Evolutionary conservation across 2,329 filamentous ascomycete species (phyloP), one percentile per base, ranked within the genome.

Genomic region (Colletotrichum lini): DNA sequence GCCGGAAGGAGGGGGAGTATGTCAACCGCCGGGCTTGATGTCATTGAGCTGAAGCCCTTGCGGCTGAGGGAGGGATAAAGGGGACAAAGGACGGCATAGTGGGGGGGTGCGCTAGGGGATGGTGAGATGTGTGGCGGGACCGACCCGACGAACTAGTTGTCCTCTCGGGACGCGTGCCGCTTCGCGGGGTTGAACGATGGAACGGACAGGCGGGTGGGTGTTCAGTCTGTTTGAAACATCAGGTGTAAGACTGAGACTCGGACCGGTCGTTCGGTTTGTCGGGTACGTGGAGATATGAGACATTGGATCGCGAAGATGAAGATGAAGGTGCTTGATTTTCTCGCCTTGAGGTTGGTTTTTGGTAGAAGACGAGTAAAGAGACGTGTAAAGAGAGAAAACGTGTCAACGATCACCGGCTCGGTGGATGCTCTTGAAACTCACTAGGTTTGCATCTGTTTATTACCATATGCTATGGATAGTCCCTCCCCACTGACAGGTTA

Each of bases 41-140:
- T 26, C 60, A 63, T 63, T 50, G 21, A 38, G 59, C n/a, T 18
- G 15, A 35, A 4, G 35, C 9, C 7, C 26, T 30, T 21, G 12
- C 18, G 12, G 40, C 38, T 44, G 38, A 35, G 15, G 16, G 15
- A 18, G 21, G 38, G 13, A 53, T 38, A 53, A 63, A 54, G 60
- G 26, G 16, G 23, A 53, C 35, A 53, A 63, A 54, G 60, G 16
- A 16, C 60, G 6, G 45, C 16, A 21, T 10, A 44, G 9, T n/a
- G 2, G 26, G 16, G 2, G 18, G 18, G 6, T 18, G 60, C 49
- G 49, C 38, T 54, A 45, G 23, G 10, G 16, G 23, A 38, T 45
- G 40, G 60, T 54, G 49, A 54, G 40, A 63, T 5, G 49, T 15
- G 16, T 54, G 49, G 49, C 47, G 47, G 59, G 12, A 52, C 8